Percentiles rank a stretch among this genome's conserved stretches.
phyloP scores from a whole-genome alignment of 2,329 filamentous ascomycete species.

The Capronia coronata region DNA sequence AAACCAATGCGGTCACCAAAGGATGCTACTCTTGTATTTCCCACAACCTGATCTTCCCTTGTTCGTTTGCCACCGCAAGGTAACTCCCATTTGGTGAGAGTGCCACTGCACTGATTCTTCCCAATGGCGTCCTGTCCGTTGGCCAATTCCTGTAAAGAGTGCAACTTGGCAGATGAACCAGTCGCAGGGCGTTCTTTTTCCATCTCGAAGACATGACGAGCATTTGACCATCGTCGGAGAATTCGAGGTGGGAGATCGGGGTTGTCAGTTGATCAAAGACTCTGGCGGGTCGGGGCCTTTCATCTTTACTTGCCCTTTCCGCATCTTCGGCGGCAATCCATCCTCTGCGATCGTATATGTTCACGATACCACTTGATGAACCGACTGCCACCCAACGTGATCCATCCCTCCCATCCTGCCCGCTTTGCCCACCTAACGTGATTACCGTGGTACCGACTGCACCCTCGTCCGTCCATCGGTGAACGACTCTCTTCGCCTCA shows the following conservation, averaged over 20 bases:
- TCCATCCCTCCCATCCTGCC: slow-evolving; percentile 50
- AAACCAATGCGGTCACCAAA: not conserved
- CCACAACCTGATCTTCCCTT: slow-evolving; percentile 83
- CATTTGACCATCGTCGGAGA: slow-evolving; percentile 84
- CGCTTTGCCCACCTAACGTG: slow-evolving; percentile 56
- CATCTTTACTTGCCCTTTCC: slow-evolving; percentile 39
- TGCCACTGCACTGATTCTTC: slow-evolving; percentile 69
- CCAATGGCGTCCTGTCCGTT: slow-evolving; percentile 79
- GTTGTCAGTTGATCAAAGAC: slow-evolving; percentile 82
- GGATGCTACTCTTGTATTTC: slow-evolving; percentile 63
- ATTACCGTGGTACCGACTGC: slow-evolving; percentile 79
- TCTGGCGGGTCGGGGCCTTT: slow-evolving; percentile 63
- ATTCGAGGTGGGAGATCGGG: slow-evolving; percentile 68
- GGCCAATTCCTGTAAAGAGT: slow-evolving; percentile 98
- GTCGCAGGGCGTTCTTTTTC: slow-evolving; percentile 79
- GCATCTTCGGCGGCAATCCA: slow-evolving; percentile 12
- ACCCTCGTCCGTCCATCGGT: slow-evolving; percentile 84
- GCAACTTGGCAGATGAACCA: slow-evolving; percentile 85
- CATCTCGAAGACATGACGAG: slow-evolving; percentile 77
- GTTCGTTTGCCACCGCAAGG: slow-evolving; percentile 80
- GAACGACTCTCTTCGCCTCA: slow-evolving; percentile 60
- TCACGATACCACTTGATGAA: slow-evolving; percentile 79
- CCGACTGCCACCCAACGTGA: slow-evolving; percentile 88
- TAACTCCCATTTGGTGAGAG: slow-evolving; percentile 24
- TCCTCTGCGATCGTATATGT: slow-evolving; percentile 75